Evolutionary conservation across 2,329 filamentous ascomycete genomes (phyloP).

Genomic region (Exophiala bonariae): DNA sequence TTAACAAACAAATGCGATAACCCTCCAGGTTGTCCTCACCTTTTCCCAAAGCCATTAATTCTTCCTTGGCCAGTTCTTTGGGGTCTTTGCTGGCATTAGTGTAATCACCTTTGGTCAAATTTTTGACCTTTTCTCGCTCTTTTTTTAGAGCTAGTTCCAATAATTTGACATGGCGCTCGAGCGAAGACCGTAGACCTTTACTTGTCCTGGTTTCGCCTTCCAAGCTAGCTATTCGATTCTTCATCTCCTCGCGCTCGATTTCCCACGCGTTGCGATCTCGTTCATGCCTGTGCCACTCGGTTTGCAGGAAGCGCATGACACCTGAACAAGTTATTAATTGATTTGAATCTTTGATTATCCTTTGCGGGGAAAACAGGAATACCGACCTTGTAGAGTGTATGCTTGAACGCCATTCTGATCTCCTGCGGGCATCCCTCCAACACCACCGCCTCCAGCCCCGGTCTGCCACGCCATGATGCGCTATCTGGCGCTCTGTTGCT

Average conservation of each 20-base stretch:
- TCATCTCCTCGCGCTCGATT: conserved; percentile 99
- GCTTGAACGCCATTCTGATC: conserved; percentile 28
- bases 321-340: conserved; percentile 52
- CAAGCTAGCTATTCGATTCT: conserved; percentile 89
- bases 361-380: background rate
- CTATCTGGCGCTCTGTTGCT: conserved; percentile 21
- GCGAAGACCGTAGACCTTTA: conserved; percentile 82
- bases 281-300: conserved; percentile 98
- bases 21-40: conserved; percentile 29
- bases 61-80: conserved; percentile 48
- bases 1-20: conserved; percentile 4
- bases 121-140: conserved; percentile 70
- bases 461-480: conserved; percentile 31
- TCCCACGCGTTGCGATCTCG: conserved; percentile 98
- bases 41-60: conserved; percentile 39
- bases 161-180: conserved; percentile 87
- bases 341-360: too few relatives aligned
- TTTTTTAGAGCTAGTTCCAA: conserved; percentile 85
- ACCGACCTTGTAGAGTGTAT: conserved; percentile 28
- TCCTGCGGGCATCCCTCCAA: conserved; percentile 20
- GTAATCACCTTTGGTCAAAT: conserved; percentile 51
- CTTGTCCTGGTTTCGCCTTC: conserved; percentile 86
- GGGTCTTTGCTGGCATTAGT: conserved; percentile 48
- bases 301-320: conserved; percentile 98
- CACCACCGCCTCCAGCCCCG: conserved; percentile 24